Percentiles rank a stretch among this genome's conserved stretches.
Evolutionary conservation across 2,329 filamentous ascomycete genomes (phyloP).

Genomic region (Cercospora sesami): DNA sequence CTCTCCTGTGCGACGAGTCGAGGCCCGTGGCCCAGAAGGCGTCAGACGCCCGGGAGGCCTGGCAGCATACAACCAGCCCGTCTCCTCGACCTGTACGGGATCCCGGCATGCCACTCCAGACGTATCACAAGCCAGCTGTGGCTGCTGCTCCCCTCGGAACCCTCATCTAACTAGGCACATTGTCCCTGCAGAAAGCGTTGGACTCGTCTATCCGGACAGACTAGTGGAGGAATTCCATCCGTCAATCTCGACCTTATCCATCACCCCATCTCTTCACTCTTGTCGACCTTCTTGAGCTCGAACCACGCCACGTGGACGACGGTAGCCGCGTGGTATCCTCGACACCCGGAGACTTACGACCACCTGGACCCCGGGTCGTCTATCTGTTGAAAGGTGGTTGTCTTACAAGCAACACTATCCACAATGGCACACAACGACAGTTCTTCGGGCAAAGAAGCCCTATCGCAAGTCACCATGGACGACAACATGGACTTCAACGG

Average conservation of each 20-base stretch:
- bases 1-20: neutral
- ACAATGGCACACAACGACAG: neutral
- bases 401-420: neutral
- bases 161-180: neutral
- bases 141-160: neutral
- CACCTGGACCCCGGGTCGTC: neutral
- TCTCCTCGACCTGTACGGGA: neutral
- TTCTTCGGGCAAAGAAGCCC: constrained; percentile 18
- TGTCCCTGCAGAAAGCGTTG: neutral
- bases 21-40: neutral
- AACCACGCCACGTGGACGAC: neutral
- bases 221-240: neutral
- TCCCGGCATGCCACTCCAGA: neutral
- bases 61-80: neutral
- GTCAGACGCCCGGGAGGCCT: neutral
- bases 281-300: neutral
- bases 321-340: neutral
- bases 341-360: neutral
- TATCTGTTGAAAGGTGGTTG: neutral
- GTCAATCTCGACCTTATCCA: neutral
- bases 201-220: neutral
- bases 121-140: neutral
- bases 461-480: constrained; percentile 18
- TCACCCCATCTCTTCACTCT: neutral
- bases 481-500: constrained; percentile 14